Base-by-base conservation (phyloP, 208 protist genomes). In the Tritrichomonas musculus region DNA sequence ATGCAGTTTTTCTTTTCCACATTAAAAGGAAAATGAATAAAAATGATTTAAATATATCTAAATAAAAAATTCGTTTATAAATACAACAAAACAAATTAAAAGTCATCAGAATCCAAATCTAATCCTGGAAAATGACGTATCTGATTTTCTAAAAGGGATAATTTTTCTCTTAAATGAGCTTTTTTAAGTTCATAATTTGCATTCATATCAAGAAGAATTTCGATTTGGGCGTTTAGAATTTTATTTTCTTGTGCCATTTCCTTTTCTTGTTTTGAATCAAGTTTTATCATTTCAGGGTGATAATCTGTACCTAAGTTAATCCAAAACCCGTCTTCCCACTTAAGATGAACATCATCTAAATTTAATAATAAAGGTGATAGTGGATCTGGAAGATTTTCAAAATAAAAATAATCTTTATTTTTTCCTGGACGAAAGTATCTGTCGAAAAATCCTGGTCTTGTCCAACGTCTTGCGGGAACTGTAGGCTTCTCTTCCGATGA, bases 111-210 rank as follows among this genome's bases (percentile, higher is more conserved):
- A 17, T 60, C 53, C 5, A 60, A 17, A 60, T 60, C 53, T 60
- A 69, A 69, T 69, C 77, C 77, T 33, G 77, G 77, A 17, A 53
- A 88, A 11, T 1, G 17, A 33, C 77, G 39, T 57, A 88, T 88
- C 27, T 53, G 44, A 33, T 57, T 60, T 88, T 88, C 77, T 20
- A 88, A 57, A 88, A 57, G 47, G 3, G 9, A 9, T 57, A 88
- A 57, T 39, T 88, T 88, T 60, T 88, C 77, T 27, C 47, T 20
- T 27, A 88, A 27, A 57, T 88, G 77, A 33, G 77, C 77, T 36
- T 88, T 88, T 39, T 88, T 88, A 41, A 88, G n/a, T 39, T 88
- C 77, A 30, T 88, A 88, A 50, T 88, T 49, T 55, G 77, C 57
- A 88, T 88, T 88, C 30, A 88, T 25, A 30, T 88, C 77, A 2